A percentile compares a stretch with the other conserved stretches of the same genome.
Conservation (phyloP, 345 rosid species). For the Reutealis trisperma region DNA sequence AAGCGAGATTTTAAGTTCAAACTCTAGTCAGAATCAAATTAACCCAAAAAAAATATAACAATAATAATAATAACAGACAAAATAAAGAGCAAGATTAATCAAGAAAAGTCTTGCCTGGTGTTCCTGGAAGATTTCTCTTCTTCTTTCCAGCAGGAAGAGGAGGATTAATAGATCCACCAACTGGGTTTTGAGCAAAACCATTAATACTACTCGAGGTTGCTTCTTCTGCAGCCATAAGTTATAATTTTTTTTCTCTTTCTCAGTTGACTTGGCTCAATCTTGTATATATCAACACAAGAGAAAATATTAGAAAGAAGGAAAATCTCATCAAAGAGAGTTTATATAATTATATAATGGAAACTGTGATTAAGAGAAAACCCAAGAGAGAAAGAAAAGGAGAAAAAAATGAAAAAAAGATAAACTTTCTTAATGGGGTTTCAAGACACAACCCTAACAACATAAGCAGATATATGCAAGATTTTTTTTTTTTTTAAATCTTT, state of each 20-base stretch:
- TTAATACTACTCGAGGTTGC: conserved; percentile 30
- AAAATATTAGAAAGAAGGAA: neutral
- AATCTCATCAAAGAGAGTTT: neutral
- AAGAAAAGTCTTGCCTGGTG: conserved; percentile 58
- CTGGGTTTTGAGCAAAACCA: conserved; percentile 46
- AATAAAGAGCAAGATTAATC: neutral
- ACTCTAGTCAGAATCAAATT: no score
- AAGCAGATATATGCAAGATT: conserved; percentile 38
- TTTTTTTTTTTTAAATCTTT: conserved; percentile 28
- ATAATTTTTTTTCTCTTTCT: conserved; percentile 3
- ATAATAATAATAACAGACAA: neutral
- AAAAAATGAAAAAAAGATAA: neutral
- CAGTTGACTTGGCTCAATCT: conserved; percentile 23
- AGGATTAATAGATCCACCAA: conserved; percentile 39
- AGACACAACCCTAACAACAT: conserved; percentile 37
- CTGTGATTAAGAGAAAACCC: conserved; percentile 28
- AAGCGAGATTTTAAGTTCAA: no score
- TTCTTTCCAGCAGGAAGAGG: conserved; percentile 63
- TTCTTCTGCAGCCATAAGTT: conserved; percentile 37
- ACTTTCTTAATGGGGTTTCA: conserved; percentile 7
- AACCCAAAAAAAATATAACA: neutral
- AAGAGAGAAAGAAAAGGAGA: conserved; percentile 14
- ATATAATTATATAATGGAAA: neutral
- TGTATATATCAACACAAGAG: neutral
- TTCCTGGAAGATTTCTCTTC: conserved; percentile 98